Percentiles rank a stretch among this genome's conserved stretches.
Conservation (phyloP, 2,329 filamentous ascomycete species). For the Neonectria hederae region DNA sequence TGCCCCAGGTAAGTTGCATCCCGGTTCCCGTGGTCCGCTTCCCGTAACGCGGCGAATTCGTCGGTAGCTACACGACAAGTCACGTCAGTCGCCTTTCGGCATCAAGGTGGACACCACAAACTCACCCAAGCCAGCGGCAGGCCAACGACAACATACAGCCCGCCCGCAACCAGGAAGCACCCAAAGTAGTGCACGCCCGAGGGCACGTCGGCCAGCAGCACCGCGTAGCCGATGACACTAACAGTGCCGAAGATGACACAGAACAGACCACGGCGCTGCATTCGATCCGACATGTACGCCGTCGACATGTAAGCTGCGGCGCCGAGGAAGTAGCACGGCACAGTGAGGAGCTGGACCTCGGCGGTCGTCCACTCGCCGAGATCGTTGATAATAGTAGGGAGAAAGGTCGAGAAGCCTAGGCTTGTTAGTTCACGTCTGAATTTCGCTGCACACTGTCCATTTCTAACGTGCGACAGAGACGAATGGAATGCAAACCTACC, state of each 20-base stretch:
- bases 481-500: conserved; percentile 43
- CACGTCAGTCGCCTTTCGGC: background rate
- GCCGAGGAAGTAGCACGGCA: conserved; percentile 80
- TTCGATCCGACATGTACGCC: conserved; percentile 73
- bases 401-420: conserved; percentile 76
- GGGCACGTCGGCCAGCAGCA: conserved; percentile 69
- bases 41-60: conserved; percentile 77
- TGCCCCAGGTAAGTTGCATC: conserved; percentile 75
- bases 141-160: conserved; percentile 71
- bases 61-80: conserved; percentile 57
- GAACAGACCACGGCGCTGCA: conserved; percentile 73
- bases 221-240: conserved; percentile 73
- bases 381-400: conserved; percentile 80
- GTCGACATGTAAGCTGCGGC: conserved; percentile 73
- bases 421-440: background rate
- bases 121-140: conserved; percentile 64
- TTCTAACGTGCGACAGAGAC: background rate
- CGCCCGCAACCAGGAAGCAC: conserved; percentile 79
- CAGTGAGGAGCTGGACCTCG: conserved; percentile 78
- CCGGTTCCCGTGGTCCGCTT: conserved; percentile 79
- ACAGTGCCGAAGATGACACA: conserved; percentile 69
- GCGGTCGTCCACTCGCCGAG: conserved; percentile 71
- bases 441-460: background rate
- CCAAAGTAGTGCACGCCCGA: conserved; percentile 76
- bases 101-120: background rate